A percentile compares a stretch with the other conserved stretches of the same genome.
Conservation (phyloP, 192 early-diverging fungal species). For the Phycomyces nitens region DNA sequence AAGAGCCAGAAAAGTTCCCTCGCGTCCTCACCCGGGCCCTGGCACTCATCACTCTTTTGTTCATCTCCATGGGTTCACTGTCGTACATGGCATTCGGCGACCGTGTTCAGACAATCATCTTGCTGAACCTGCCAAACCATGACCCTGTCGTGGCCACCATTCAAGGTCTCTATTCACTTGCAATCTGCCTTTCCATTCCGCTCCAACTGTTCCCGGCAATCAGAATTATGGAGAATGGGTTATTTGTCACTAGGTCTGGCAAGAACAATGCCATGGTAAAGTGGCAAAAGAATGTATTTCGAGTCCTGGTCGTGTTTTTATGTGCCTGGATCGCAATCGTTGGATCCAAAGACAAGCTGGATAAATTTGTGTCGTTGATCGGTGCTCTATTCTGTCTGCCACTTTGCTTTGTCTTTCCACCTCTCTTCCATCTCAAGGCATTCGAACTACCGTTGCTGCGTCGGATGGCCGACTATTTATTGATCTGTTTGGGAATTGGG, state of each 20-base stretch:
- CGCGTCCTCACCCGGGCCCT: constrained; percentile 45
- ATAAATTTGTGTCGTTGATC: constrained; percentile 68
- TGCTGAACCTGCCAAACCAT: constrained; percentile 62
- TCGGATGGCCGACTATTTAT: constrained; percentile 39
- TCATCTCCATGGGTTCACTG: constrained; percentile 42
- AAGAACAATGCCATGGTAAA: constrained; percentile 57
- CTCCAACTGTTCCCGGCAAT: constrained; percentile 70
- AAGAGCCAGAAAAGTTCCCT: constrained; percentile 53
- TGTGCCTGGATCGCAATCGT: constrained; percentile 57
- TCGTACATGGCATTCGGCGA: constrained; percentile 68
- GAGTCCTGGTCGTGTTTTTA: constrained; percentile 47
- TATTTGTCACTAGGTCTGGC: constrained; percentile 52
- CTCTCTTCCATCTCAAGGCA: constrained; percentile 66
- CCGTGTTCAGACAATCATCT: constrained; percentile 67
- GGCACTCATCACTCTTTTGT: constrained; percentile 40
- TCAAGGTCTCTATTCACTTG: constrained; percentile 67
- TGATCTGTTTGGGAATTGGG: constrained; percentile 58
- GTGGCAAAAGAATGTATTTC: constrained; percentile 71
- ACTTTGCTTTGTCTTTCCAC: constrained; percentile 72
- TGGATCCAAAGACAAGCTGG: constrained; percentile 57
- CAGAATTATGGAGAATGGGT: constrained; percentile 60
- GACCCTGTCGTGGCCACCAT: constrained; percentile 48
- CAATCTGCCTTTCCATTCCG: constrained; percentile 75
- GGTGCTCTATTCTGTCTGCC: constrained; percentile 64
- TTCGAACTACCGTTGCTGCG: constrained; percentile 28